A percentile compares a stretch with the other conserved stretches of the same genome.
phyloP scores from a whole-genome alignment of 2,329 filamentous ascomycete species.

The Botrytis galanthina region DNA sequence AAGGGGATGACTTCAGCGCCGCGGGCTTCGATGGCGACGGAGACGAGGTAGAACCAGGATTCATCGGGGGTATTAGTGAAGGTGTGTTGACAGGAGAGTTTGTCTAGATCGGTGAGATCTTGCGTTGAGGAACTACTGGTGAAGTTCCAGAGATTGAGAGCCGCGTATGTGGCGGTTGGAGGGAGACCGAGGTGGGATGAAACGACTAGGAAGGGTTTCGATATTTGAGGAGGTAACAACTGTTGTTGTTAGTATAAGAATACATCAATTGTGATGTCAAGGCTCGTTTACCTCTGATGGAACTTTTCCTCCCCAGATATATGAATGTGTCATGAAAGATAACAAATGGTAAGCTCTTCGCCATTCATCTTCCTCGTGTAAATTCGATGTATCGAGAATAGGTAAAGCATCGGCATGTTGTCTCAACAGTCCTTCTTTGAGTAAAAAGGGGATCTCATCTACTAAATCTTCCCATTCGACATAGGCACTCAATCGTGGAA shows the following conservation, averaged over 20 bases:
- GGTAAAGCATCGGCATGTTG: slow-evolving; percentile 63
- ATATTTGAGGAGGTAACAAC: slow-evolving; percentile 71
- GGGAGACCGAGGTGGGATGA: slow-evolving; percentile 76
- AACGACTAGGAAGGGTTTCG: slow-evolving; percentile 71
- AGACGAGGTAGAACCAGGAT: slow-evolving; percentile 92
- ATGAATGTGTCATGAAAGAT: slow-evolving; percentile 77
- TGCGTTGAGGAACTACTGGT: slow-evolving; percentile 51
- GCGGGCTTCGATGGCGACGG: slow-evolving; percentile 83
- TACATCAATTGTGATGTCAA: too few relatives aligned
- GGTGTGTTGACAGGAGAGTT: slow-evolving; percentile 70
- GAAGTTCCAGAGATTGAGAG: slow-evolving; percentile 88
- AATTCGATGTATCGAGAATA: slow-evolving; percentile 62
- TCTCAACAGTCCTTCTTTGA: slow-evolving; percentile 64
- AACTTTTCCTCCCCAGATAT: slow-evolving; percentile 81
- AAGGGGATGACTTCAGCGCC: slow-evolving; percentile 72
- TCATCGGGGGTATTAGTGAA: slow-evolving; percentile 89
- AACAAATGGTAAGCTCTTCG: slow-evolving; percentile 76
- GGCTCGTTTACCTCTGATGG: slow-evolving; percentile 63
- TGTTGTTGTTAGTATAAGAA: slow-evolving; percentile 33
- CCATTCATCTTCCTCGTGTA: slow-evolving; percentile 71
- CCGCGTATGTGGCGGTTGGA: slow-evolving; percentile 87
- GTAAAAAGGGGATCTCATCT: slow-evolving; percentile 62
- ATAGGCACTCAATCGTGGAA: slow-evolving; percentile 69
- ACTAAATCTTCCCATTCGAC: slow-evolving; percentile 73
- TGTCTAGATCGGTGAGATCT: slow-evolving; percentile 48